A percentile compares a stretch with the other conserved stretches of the same genome.
Evolutionary conservation across 257 asterid genomes (phyloP).

Genomic region (Henckelia pumila): DNA sequence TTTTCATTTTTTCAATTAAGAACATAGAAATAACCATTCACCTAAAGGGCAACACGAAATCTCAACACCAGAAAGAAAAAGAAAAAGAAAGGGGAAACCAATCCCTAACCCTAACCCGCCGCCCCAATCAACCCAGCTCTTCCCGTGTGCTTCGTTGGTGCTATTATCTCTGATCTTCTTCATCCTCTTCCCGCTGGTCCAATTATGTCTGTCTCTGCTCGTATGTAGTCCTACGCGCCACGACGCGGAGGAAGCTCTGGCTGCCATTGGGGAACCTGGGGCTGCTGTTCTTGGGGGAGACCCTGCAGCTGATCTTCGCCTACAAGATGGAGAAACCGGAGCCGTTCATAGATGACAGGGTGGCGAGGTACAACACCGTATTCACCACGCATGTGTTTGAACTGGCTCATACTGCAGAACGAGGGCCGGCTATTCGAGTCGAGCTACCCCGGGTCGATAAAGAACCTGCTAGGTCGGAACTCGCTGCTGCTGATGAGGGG

Average conservation of each 20-base stretch:
- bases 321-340: conserved; percentile 95
- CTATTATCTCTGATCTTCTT: conserved; percentile 34
- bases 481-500: conserved; percentile 91
- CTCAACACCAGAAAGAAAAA: too few relatives aligned
- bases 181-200: conserved; percentile 27
- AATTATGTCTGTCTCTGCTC: conserved; percentile 29
- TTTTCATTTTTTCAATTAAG: too few relatives aligned
- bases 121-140: too few relatives aligned
- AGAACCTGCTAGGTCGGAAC: conserved; percentile 75
- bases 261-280: conserved; percentile 93
- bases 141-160: too few relatives aligned
- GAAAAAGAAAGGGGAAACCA: too few relatives aligned
- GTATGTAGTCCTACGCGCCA: conserved; percentile 47
- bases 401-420: conserved; percentile 81
- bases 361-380: conserved; percentile 65
- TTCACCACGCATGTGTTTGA: conserved; percentile 87
- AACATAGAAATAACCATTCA: too few relatives aligned
- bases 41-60: too few relatives aligned
- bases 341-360: conserved; percentile 87
- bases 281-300: conserved; percentile 82
- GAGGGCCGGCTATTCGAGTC: conserved; percentile 93
- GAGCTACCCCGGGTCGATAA: conserved; percentile 90
- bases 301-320: conserved; percentile 88
- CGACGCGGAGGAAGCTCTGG: conserved; percentile 50
- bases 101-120: too few relatives aligned